Evolutionary conservation across 2,329 filamentous ascomycete genomes (phyloP), one percentile per base, ranked within the genome.

Genomic region (Aureobasidium subglaciale): DNA sequence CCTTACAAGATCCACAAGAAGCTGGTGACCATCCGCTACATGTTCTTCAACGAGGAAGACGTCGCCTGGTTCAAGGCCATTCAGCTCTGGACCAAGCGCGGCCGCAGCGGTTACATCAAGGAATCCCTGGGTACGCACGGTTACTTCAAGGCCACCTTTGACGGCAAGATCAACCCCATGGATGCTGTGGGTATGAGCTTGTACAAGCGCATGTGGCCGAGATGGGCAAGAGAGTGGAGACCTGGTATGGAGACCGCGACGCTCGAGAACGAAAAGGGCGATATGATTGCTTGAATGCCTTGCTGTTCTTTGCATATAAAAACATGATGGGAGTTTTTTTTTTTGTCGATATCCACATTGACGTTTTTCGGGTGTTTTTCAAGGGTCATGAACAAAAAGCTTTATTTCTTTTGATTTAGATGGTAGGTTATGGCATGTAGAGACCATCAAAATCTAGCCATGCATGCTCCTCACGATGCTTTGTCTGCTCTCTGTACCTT

Each of bases 71-170:
- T 97, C 82, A 95, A 96, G 76, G 92, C 92, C 1, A 71, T 99
- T 68, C 92, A 93, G 58, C 73, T 99, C 60, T 99, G 92, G 91
- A 99, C 93, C 5, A 88, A 84, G 75, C 77, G 92, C 27, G 93
- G 93, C 6, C 79, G 93, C 59, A 88, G 84, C 62, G 93, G 93
- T 8, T 96, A 85, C 70, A 84, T 99, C 76, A 96, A 96, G 78
- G 93, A 99, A 76, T 81, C 86, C 57, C 75, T 99, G 48, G 93
- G 93, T 64, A 99, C 93, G 32, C 93, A 99, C 71, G 93, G 93
- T n/a, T 99, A 99, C 76, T 97, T 97, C 81, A 99, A 99, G 79
- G 93, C 93, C 11, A 96, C 87, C 2, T 99, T 99, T 74, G 95
- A 99, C 70, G 90, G 86, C 11, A 88, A 87, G 68, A 92, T 99